Base-by-base conservation (phyloP, 2,329 filamentous ascomycete species). In the Hypoxylon sp. region DNA sequence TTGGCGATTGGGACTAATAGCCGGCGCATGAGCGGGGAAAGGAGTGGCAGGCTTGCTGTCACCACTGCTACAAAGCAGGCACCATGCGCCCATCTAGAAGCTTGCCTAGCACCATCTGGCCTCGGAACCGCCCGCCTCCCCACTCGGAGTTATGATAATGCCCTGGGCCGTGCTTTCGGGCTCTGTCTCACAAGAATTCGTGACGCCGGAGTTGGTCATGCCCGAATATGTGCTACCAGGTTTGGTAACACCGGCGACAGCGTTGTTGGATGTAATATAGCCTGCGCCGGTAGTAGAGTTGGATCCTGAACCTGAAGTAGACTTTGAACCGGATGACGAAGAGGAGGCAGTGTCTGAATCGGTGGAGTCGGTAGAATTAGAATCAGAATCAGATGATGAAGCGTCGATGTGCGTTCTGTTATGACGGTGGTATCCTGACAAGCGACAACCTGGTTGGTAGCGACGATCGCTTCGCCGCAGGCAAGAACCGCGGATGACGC, bases 21-120 rank as follows among this genome's bases (percentile, higher is more conserved):
- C 7, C 66, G 58, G 1, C 59, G 48, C 10, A 68, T 1, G 6
- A 71, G 47, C 1, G 72, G 70, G 52, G 69, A 71, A 2, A 72
- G 47, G 10, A 73, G 46, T 7, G 70, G 70, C 1, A 70, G 35
- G 19, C 72, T 73, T 1, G 59, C 69, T 5, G 67, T 57, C 6
- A 66, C 66, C 0, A 71, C 51, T 3, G 70, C 68, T 5, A 70
- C 67, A 52, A 71, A 73, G 6, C 47, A 64, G 6, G 69, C 59
- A 6, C 67, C 35, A 5, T 62, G 19, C 2, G 62, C 53, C 72
- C 70, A 73, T 11, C 11, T 24, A 8, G 29, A 42, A 2, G 59
- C 64, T n/a, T 65, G 19, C 3, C 2, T 39, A 10, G 54, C 39
- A 5, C 42, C 62, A 2, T 13, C 1, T 4, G 5, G 13, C 37